Percentiles rank a stretch among this genome's conserved stretches.
Evolutionary conservation across 164 flowering plant genomes (phyloP).

Genomic region (Magnolia officinalis): DNA sequence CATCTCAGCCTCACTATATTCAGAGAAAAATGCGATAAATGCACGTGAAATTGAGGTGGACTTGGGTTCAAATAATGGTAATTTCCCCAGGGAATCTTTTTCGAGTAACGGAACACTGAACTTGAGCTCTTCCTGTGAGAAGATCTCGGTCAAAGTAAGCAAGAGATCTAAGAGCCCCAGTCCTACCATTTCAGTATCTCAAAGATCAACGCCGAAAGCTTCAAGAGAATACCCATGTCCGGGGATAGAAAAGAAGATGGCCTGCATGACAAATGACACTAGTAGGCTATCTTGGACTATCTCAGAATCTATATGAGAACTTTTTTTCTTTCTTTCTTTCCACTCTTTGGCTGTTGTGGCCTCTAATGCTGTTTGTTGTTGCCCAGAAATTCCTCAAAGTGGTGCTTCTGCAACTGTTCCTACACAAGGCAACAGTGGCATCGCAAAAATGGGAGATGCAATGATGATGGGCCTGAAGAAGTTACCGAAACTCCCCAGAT

Average conservation of each 20-base stretch:
- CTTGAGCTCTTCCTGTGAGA: conserved; percentile 23
- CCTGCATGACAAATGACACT: conserved; percentile 27
- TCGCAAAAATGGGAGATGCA: conserved; percentile 28
- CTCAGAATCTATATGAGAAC: background rate
- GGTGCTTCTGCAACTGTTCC: conserved; percentile 18
- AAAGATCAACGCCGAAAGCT: conserved; percentile 26
- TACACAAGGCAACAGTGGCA: conserved; percentile 31
- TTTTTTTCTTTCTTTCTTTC: background rate
- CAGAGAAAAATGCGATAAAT: conserved; percentile 19
- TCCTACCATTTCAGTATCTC: conserved; percentile 13
- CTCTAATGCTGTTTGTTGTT: conserved; percentile 11
- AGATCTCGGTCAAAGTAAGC: conserved; percentile 24
- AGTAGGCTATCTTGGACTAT: conserved; percentile 29
- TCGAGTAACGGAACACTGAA: conserved; percentile 17
- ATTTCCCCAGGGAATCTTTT: conserved; percentile 12
- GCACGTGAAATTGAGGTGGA: conserved; percentile 18
- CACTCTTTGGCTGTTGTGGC: background rate
- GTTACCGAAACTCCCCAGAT: conserved; percentile 35
- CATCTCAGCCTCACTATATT: conserved; percentile 17
- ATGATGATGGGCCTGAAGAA: conserved; percentile 50
- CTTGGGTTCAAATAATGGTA: conserved; percentile 19
- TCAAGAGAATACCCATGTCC: conserved; percentile 35
- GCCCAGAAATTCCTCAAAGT: conserved; percentile 32
- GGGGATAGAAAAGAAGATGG: conserved; percentile 28
- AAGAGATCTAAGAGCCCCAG: background rate